Evolutionary conservation across 1,284 basidiomycete species (phyloP).

Genomic region (Xanthoconium separans): DNA sequence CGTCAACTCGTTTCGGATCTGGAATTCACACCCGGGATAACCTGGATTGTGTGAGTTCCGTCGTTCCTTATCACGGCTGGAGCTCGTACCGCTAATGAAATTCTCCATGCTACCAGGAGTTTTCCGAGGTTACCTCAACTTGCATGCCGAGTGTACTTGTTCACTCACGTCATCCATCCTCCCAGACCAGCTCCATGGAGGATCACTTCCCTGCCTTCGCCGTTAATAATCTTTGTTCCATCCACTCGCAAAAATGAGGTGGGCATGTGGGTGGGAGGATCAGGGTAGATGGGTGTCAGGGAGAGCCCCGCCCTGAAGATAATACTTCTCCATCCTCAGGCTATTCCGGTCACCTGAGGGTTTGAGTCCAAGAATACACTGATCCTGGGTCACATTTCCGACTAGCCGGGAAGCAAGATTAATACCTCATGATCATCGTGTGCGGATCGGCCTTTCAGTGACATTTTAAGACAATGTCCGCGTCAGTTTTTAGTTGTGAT

Average conservation of each 20-base stretch:
- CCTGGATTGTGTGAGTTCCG: background rate
- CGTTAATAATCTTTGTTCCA: background rate
- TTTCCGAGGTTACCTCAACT: background rate
- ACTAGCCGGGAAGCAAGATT: background rate
- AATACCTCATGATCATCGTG: background rate
- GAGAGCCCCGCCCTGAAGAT: background rate
- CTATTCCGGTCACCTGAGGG: background rate
- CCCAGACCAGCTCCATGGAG: background rate
- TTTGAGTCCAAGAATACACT: background rate
- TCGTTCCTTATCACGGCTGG: background rate
- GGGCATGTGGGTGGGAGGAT: background rate
- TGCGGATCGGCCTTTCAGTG: background rate
- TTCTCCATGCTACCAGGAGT: background rate
- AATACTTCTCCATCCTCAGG: background rate
- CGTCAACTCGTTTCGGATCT: background rate
- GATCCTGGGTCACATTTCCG: background rate
- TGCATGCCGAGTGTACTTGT: background rate
- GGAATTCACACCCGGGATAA: background rate
- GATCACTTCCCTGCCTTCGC: background rate
- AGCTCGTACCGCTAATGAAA: background rate
- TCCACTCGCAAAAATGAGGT: background rate
- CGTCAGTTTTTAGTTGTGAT: no score
- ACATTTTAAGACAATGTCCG: background rate
- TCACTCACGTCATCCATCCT: background rate
- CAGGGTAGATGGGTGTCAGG: background rate